Evolutionary conservation across 805 yeast genomes (phyloP).

Genomic region (Teunomyces barrocoloradensis): DNA sequence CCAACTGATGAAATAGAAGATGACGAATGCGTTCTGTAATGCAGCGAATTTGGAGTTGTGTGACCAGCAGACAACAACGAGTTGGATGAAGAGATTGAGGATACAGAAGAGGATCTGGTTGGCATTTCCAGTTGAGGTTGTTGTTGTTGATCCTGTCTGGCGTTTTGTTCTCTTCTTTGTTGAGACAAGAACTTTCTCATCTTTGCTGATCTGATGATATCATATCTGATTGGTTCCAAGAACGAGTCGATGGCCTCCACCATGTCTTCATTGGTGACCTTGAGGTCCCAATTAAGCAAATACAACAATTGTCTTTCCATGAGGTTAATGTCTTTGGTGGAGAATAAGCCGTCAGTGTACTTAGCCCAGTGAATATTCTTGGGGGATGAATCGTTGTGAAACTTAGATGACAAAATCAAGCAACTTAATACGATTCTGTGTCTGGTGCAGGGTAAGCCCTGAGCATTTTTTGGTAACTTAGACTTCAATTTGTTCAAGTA

Average conservation of each 20-base stretch:
- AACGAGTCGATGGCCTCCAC: slow-evolving; percentile 39
- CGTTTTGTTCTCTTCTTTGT: slow-evolving; percentile 20
- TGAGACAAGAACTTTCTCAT: slow-evolving; percentile 29
- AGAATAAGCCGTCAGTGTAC: slow-evolving; percentile 72
- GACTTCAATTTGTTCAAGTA: slow-evolving; percentile 60
- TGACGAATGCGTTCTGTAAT: slow-evolving; percentile 21
- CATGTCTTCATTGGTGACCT: slow-evolving; percentile 46
- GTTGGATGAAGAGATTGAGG: slow-evolving; percentile 1
- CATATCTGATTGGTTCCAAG: slow-evolving; percentile 51
- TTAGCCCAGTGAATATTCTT: slow-evolving; percentile 78
- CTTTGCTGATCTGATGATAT: slow-evolving; percentile 32
- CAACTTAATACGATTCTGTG: slow-evolving; percentile 77
- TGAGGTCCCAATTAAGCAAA: slow-evolving; percentile 68
- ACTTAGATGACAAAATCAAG: slow-evolving; percentile 68
- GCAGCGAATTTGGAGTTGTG: slow-evolving; percentile 16
- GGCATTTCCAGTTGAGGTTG: neutral
- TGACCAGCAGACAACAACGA: slow-evolving; percentile 2
- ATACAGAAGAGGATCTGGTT: slow-evolving; percentile 1
- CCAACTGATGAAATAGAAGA: slow-evolving; percentile 8
- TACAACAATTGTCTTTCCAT: slow-evolving; percentile 77
- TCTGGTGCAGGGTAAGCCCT: slow-evolving; percentile 75
- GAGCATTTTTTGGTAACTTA: slow-evolving; percentile 67
- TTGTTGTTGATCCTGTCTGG: slow-evolving; percentile 4
- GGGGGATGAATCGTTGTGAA: slow-evolving; percentile 76
- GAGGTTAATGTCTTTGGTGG: slow-evolving; percentile 64